Evolutionary conservation across 1,284 basidiomycete species (phyloP), one percentile per base, ranked within the genome.

Genomic region (Nidula niveotomentosa): DNA sequence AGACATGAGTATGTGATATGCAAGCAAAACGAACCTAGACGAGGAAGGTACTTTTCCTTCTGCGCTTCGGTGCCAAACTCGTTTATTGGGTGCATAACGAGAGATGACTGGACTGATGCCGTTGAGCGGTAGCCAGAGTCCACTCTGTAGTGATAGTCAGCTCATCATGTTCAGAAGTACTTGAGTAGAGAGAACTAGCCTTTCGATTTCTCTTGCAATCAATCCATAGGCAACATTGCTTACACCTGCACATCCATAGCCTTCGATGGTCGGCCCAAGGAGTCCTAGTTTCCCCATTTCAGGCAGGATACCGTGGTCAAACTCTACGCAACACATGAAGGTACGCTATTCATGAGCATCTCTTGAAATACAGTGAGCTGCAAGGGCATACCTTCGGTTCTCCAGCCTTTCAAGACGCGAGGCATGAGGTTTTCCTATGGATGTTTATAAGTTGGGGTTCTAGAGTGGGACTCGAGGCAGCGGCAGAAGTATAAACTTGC

Each of bases 71-170:
- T 86, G 1, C 96, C 96, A 69, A 96, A 98, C 65, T 91, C 91
- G 71, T 94, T 79, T 68, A 98, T 98, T 3, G 96, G 94, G 67
- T 96, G 93, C 96, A 99, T 99, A n/a, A 96, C 94, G 36, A 99
- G 81, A 5, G 94, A 96, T 0, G 91, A 94, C 70, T 99, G 96
- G 1, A 99, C 96, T 33, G 93, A 96, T 69, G 96, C 90, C n/a
- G 90, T 96, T 5, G 92, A 95, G 36, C 96, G 88, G 69, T 97
- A 98, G 2, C 96, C 96, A 1, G 94, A 97, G 71, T 99, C 96
- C 41, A 99, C 87, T 52, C 93, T 93, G 59, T 17, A 33, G 17
- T 6, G 46, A 8, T 49, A 53, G 36, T n/a, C 51, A 2, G 51
- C 8, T 48, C 13, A 51, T 33, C 13, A 36, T 17, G 12, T 39